Percentiles rank a stretch among this genome's conserved stretches.
These are phyloP conservation scores for Colletotrichum acutatum DNA, from an alignment of 2,329 filamentous ascomycete species.

Conservation along the genomic window DNA sequence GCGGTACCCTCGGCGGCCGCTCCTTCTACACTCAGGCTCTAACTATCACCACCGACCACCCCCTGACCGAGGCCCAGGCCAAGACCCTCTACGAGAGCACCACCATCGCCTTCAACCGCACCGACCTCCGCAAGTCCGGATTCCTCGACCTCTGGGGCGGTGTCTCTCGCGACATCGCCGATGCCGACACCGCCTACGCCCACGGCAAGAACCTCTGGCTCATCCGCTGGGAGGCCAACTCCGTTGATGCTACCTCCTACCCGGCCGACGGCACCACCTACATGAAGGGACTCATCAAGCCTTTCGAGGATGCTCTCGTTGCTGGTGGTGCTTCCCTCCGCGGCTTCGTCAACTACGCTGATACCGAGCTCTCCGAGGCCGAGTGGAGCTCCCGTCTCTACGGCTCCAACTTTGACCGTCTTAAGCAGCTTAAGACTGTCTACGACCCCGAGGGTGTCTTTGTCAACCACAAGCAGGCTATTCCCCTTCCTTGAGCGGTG, in stretches of 20 bases:
- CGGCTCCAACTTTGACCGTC: slow-evolving; percentile 34
- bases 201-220: slow-evolving; percentile 55
- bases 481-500: slow-evolving; percentile 21
- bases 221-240: slow-evolving; percentile 39
- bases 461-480: slow-evolving; percentile 34
- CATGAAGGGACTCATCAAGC: slow-evolving; percentile 53
- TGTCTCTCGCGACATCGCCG: slow-evolving; percentile 46
- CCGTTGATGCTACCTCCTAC: slow-evolving; percentile 56
- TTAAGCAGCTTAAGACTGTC: slow-evolving; percentile 33
- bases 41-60: slow-evolving; percentile 32
- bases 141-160: slow-evolving; percentile 37
- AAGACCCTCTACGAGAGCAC: slow-evolving; percentile 30
- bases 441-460: slow-evolving; percentile 34
- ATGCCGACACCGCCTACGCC: slow-evolving; percentile 47
- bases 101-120: slow-evolving; percentile 30
- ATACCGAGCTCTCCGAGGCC: slow-evolving; percentile 32
- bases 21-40: slow-evolving; percentile 34
- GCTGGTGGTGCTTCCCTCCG: slow-evolving; percentile 26
- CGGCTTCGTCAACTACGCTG: slow-evolving; percentile 36
- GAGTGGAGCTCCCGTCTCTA: slow-evolving; percentile 35
- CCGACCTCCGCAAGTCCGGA: slow-evolving; percentile 30
- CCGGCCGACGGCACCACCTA: slow-evolving; percentile 59
- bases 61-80: slow-evolving; percentile 30
- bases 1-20: slow-evolving; percentile 28
- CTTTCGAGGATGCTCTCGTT: slow-evolving; percentile 34